Conservation (phyloP, 2,329 filamentous ascomycete genomes). For the Fusarium udum region DNA sequence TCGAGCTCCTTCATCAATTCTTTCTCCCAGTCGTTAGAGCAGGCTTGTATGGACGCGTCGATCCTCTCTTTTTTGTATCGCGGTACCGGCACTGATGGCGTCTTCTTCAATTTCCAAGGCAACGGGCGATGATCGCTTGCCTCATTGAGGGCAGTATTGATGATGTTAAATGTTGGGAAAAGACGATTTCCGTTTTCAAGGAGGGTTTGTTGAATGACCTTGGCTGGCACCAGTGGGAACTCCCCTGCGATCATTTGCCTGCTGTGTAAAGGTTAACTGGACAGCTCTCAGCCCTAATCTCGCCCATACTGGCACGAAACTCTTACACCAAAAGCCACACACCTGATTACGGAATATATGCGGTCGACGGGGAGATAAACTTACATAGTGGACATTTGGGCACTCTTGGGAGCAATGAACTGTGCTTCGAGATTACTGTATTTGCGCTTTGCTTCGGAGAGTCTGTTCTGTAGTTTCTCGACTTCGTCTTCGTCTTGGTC, state of each 20-base stretch:
- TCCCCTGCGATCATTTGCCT: conserved; percentile 34
- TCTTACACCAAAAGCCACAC: background rate
- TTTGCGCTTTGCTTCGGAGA: conserved; percentile 20
- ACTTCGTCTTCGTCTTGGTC: conserved; percentile 13
- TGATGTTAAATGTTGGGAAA: conserved; percentile 28
- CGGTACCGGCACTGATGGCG: background rate
- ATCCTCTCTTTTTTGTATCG: conserved; percentile 17
- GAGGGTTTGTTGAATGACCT: conserved; percentile 18
- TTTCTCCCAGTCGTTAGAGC: background rate
- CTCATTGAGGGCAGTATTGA: conserved; percentile 11
- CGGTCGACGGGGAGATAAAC: background rate
- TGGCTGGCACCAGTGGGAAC: conserved; percentile 33
- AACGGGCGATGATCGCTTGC: background rate
- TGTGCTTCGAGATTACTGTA: conserved; percentile 10
- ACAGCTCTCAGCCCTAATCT: background rate
- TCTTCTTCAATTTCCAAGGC: conserved; percentile 22
- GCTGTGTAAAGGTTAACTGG: conserved; percentile 21
- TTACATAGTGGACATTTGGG: conserved; percentile 9
- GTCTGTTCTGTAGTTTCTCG: conserved; percentile 8
- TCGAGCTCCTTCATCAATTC: conserved; percentile 35
- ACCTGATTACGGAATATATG: background rate
- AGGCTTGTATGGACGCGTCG: background rate
- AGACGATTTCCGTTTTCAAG: conserved; percentile 17
- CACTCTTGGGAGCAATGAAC: background rate
- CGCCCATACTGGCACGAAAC: background rate